Evolutionary conservation across 2,329 filamentous ascomycete species (phyloP), one percentile per base, ranked within the genome.

Genomic region (Curvularia sp.): DNA sequence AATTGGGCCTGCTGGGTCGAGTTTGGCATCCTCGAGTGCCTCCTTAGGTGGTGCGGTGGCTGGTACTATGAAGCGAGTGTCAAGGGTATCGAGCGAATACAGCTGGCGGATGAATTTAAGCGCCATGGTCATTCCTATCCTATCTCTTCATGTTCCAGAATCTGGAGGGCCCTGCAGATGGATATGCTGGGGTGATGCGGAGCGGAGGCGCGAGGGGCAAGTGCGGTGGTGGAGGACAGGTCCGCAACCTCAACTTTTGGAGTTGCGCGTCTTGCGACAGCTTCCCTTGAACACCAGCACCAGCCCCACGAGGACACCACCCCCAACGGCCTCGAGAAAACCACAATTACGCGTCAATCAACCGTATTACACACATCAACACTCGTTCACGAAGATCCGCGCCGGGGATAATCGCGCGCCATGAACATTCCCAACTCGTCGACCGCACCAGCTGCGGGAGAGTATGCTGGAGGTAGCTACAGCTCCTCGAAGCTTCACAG

Each of bases 1-100:
- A 36, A 69, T 45, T 18, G 77, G 69, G 18, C 69, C 68, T 9
- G 66, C 67, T 50, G 76, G 72, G 58, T 76, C 75, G 50, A 73
- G 61, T 52, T 68, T 62, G 30, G 72, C 67, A 39, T 78, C 70
- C 55, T 71, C 68, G n/a, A 75, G 69, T 41, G 72, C 72, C 57
- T 77, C 70, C 61, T 73, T 77, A 50, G 76, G 88, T 34, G 92
- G 86, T 21, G 87, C 87, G 25, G 83, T 86, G 30, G 92, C 87
- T 10, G 91, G 84, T 51, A 84, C 89, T 27, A 88, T 89, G 76
- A 96, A 88, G 61, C 89, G 86, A 53, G 87, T 89, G 77, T 91
- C 89, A 66, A 91, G 83, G 21, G 87, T 90, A 68, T 89, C 86
- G 55, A 88, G 82, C 55, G 86, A 86, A 75, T 88, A 89, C 19